phyloP scores from a whole-genome alignment of 2,329 filamentous ascomycete species.

The Eutypa lata region DNA sequence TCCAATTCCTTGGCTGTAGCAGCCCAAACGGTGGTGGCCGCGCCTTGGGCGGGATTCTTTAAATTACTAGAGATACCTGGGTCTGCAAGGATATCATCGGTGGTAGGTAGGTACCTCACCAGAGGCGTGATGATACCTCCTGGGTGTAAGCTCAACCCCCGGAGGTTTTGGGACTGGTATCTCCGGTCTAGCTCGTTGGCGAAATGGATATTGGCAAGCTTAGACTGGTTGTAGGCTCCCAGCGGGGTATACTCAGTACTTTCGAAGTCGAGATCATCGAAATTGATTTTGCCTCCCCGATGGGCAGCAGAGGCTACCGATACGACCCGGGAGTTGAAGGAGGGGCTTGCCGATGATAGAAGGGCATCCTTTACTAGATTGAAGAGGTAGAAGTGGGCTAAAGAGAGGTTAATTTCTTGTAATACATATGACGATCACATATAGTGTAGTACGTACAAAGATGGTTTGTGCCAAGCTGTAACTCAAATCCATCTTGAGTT shows the following conservation, averaged over 20 bases:
- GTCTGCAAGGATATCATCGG: slow-evolving; percentile 6
- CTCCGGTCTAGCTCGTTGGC: slow-evolving; percentile 49
- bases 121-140: slow-evolving; percentile 38
- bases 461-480: slow-evolving; percentile 16
- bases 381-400: slow-evolving; percentile 18
- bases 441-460: background rate
- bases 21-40: slow-evolving; percentile 41
- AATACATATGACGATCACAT: background rate
- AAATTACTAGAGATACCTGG: slow-evolving; percentile 8
- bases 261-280: slow-evolving; percentile 37
- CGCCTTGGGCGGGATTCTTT: slow-evolving; percentile 39
- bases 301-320: slow-evolving; percentile 39
- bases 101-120: slow-evolving; percentile 14
- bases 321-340: slow-evolving; percentile 42
- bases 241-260: slow-evolving; percentile 31
- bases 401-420: background rate
- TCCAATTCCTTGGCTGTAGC: slow-evolving; percentile 36
- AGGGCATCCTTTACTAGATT: slow-evolving; percentile 10
- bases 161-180: slow-evolving; percentile 41
- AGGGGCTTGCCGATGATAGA: slow-evolving; percentile 6
- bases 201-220: slow-evolving; percentile 49
- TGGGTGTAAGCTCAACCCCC: slow-evolving; percentile 43
- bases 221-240: slow-evolving; percentile 44
- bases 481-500: slow-evolving; percentile 15
- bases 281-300: slow-evolving; percentile 26